A percentile compares a stretch with the other conserved stretches of the same genome.
Conservation (phyloP, 2,329 filamentous ascomycete genomes). For the Aotearoamyces nothofagi region DNA sequence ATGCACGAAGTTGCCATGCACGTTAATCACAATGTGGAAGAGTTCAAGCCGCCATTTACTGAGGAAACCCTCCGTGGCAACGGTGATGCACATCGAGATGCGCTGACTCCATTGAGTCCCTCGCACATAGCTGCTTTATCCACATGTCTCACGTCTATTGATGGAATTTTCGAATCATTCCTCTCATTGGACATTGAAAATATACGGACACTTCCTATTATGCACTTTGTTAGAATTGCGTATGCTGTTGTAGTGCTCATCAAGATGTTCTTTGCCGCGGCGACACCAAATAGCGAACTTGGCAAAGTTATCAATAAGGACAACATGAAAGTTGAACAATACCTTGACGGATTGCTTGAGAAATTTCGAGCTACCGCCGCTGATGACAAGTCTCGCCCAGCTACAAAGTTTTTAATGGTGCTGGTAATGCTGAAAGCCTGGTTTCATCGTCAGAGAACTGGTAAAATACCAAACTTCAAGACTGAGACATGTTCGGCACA, state of each 20-base stretch:
- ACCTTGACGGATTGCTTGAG: constrained; percentile 54
- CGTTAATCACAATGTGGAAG: constrained; percentile 36
- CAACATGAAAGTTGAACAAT: constrained; percentile 47
- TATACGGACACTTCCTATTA: constrained; percentile 32
- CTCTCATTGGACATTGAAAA: constrained; percentile 28
- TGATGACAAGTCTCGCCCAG: constrained; percentile 46
- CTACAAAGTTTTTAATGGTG: constrained; percentile 56
- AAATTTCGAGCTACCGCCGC: constrained; percentile 51
- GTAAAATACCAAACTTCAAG: constrained; percentile 6
- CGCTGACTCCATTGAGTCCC: constrained; percentile 16
- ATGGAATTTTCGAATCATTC: constrained; percentile 36
- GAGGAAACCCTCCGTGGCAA: constrained; percentile 13
- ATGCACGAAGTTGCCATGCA: constrained; percentile 45
- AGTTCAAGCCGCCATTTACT: constrained; percentile 26
- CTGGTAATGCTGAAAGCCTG: constrained; percentile 55
- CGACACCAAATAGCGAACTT: constrained; percentile 47
- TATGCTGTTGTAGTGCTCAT: constrained; percentile 42
- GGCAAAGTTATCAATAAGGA: constrained; percentile 55
- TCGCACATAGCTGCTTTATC: constrained; percentile 35
- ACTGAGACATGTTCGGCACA: neutral
- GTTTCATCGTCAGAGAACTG: constrained; percentile 23
- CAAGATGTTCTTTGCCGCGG: constrained; percentile 45
- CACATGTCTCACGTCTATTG: constrained; percentile 34
- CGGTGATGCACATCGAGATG: constrained; percentile 6
- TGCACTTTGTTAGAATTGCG: constrained; percentile 35